Base-by-base conservation (phyloP, 2,329 filamentous ascomycete species). In the Graphium sp. region DNA sequence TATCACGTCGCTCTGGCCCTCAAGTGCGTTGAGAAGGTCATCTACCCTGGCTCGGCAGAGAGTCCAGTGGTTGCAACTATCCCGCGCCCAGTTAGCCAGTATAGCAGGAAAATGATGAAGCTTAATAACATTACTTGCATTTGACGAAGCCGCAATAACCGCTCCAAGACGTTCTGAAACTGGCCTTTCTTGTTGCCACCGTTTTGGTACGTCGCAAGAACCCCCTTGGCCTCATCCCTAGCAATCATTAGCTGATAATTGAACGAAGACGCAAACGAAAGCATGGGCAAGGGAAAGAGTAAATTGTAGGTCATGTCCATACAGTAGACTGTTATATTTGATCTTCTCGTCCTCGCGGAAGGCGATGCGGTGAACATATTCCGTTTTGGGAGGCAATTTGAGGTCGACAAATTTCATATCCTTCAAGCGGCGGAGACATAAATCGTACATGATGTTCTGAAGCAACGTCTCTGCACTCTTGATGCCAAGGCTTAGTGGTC, bases 401-500 rank as follows among this genome's bases (percentile, higher is more conserved):
- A 92, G 56, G 38, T 92, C 80, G 29, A 92, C 67, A 43, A 91
- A 92, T 5, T 66, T 64, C 83, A 92, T 92, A 32, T 87, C 75
- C 46, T 93, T 92, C 49, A 74, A 76, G 22, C 84, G 70, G 21
- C 84, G 69, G 14, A 93, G 59, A 40, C 80, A 89, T 26, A 91
- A 65, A 12, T 78, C 73, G n/a, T 62, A 62, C 71, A 91, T 85
- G 24, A 92, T 60, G 5, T 71, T 64, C 43, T 87, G 77, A 4
- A 91, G 60, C 4, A 89, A 55, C 8, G 77, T 18, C 79, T 66
- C 21, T 76, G n/a, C n/a, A n/a, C n/a, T n/a, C n/a, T n/a, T n/a
- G n/a, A n/a, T n/a, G n/a, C n/a, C n/a, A n/a, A n/a, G n/a, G n/a
- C n/a, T n/a, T 77, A 17, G n/a, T n/a, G n/a, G n/a, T n/a, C 73